Evolutionary conservation across 2,329 filamentous ascomycete species (phyloP), one percentile per base, ranked within the genome.

Genomic region (Coniochaeta sp.): DNA sequence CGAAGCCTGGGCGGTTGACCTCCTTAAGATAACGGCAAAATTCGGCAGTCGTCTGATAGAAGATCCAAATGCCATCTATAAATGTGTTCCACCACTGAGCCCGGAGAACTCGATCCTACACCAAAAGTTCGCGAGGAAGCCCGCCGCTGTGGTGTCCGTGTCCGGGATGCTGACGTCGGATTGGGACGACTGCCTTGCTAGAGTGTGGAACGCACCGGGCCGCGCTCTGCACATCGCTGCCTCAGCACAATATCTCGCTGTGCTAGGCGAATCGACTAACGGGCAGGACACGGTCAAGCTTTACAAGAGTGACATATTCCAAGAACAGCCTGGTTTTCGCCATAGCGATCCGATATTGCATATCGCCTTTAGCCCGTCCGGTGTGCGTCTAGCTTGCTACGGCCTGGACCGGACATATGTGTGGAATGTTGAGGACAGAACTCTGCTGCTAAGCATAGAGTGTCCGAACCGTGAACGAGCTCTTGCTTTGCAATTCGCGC

Each of bases 141-240:
- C 65, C 16, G 59, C 61, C 3, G 42, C 59, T 0, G 57, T 57
- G 1, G 30, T 71, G 0, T 61, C 63, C 1, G 60, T 70, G n/a
- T 61, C 60, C n/a, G 66, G 65, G 0, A 32, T 66, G 2, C 60
- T 66, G 5, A 64, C 62, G 10, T 52, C 38, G 1, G 59, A 63
- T 7, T 71, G 69, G 69, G 64, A 69, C 52, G 68, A 71, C 61
- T 67, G 66, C 38, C 61, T 71, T 10, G 66, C 65, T 14, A 62
- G 65, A 36, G 61, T 70, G 4, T 66, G 65, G 8, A 57, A 62
- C 9, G 60, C 60, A 17, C 47, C 42, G 24, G 64, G 63, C 47
- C 67, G 54, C 55, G 34, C 55, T 17, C 56, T 40, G 24, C 55
- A 40, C 34, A 12, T 57, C 7, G 55, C 55, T 24, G 36, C 28